Conservation (phyloP, 495 filamentous ascomycete genomes). For the Penicillium coprophilum region DNA sequence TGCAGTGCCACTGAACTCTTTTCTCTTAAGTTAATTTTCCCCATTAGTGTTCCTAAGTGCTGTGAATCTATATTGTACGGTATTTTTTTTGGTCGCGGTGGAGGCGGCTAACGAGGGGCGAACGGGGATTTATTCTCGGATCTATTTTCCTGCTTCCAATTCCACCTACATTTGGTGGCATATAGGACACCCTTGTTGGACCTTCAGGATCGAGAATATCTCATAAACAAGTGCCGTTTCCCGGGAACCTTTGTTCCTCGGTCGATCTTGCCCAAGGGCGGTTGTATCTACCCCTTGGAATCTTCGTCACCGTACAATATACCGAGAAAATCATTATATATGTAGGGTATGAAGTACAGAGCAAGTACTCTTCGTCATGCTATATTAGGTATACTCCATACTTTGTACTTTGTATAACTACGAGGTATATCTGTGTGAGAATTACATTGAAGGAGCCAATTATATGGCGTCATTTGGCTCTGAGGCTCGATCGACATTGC, state of each 20-base stretch:
- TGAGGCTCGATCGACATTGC: slow-evolving; percentile 44
- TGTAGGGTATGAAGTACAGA: not conserved
- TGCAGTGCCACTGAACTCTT: slow-evolving; percentile 7
- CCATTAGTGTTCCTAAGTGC: not conserved
- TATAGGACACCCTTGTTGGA: not conserved
- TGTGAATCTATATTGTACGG: not conserved
- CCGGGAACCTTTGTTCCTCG: slow-evolving; percentile 3
- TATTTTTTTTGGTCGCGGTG: slow-evolving; percentile 3
- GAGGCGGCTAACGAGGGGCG: slow-evolving; percentile 8
- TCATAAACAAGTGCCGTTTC: not conserved
- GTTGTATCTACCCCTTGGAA: slow-evolving; percentile 3
- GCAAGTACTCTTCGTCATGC: not conserved
- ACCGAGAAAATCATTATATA: not conserved
- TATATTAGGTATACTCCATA: not conserved
- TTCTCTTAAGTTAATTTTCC: not conserved
- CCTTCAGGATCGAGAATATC: not conserved
- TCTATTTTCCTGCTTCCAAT: not conserved
- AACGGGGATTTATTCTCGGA: not conserved
- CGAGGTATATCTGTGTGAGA: too few species aligned
- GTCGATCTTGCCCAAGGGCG: slow-evolving; percentile 7
- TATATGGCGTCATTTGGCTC: slow-evolving; percentile 27
- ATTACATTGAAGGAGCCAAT: slow-evolving; percentile 10
- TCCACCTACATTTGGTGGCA: not conserved
- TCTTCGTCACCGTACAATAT: not conserved
- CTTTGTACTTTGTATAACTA: too few species aligned